These are phyloP conservation scores for Tranzscheliella williamsii DNA, from an alignment of 1,284 basidiomycete species.

Conservation along the genomic window DNA sequence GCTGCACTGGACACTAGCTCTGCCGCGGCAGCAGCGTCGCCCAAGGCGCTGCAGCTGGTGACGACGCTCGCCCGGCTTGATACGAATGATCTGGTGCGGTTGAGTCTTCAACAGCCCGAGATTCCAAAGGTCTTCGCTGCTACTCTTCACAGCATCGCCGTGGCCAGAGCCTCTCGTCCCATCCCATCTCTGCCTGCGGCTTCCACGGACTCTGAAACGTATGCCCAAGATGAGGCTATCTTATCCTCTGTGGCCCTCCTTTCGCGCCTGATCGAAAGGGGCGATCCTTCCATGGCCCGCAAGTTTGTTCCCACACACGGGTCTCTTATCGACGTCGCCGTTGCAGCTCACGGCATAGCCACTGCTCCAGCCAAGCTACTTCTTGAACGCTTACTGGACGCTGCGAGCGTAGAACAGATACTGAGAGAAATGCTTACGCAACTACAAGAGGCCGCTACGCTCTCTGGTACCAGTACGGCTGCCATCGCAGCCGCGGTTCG, in stretches of 20 bases:
- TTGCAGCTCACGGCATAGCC: slow-evolving; percentile 1
- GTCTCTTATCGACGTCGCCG: slow-evolving; percentile 31
- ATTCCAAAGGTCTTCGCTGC: neutral
- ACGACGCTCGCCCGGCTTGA: neutral
- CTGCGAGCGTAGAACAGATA: slow-evolving; percentile 18
- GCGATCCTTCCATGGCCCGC: slow-evolving; percentile 37
- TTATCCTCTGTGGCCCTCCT: slow-evolving; percentile 13
- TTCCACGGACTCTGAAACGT: too few species aligned
- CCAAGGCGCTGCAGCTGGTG: neutral
- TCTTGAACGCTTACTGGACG: slow-evolving; percentile 33
- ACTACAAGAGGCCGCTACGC: slow-evolving; percentile 1
- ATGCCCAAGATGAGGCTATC: neutral
- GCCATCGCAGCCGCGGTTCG: slow-evolving; percentile 1
- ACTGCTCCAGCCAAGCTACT: slow-evolving; percentile 3
- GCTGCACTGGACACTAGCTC: too few species aligned
- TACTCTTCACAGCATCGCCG: neutral
- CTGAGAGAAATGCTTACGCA: slow-evolving; percentile 10
- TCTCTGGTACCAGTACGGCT: neutral
- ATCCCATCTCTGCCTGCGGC: neutral
- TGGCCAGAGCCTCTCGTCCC: neutral
- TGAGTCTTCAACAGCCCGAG: neutral
- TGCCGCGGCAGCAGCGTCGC: too few species aligned
- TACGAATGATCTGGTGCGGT: neutral
- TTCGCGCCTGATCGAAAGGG: slow-evolving; percentile 25
- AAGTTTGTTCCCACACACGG: slow-evolving; percentile 32